These are phyloP conservation scores for Erodium texanum DNA, from an alignment of 441 rosid genomes.

Conservation along the genomic window DNA sequence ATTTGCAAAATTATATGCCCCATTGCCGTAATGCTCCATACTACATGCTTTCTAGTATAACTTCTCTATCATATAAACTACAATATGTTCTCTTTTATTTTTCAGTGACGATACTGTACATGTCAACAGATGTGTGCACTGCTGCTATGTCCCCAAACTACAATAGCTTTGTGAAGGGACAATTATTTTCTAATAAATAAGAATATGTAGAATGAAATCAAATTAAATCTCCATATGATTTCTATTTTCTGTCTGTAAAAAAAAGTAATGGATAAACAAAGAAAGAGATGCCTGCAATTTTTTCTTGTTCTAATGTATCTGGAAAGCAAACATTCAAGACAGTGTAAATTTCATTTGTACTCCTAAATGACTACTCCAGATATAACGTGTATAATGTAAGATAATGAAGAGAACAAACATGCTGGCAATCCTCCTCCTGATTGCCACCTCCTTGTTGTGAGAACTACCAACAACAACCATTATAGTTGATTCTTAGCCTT, in stretches of 20 bases:
- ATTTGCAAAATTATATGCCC: background rate
- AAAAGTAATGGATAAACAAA: background rate
- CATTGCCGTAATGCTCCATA: background rate
- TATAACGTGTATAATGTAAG: background rate
- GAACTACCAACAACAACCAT: conserved; percentile 52
- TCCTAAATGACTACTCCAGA: background rate
- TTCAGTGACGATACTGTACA: background rate
- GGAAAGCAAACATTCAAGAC: background rate
- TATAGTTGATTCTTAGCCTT: conserved; percentile 18
- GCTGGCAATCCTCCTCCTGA: conserved; percentile 57
- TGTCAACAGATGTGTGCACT: background rate
- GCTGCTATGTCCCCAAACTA: background rate
- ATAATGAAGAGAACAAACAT: conserved; percentile 35
- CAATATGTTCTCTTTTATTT: background rate
- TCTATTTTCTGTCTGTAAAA: background rate
- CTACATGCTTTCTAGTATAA: background rate
- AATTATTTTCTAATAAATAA: background rate
- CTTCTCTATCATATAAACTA: background rate
- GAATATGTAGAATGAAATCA: background rate
- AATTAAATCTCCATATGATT: background rate
- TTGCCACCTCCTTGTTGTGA: conserved; percentile 55
- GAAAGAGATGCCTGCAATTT: too few species aligned
- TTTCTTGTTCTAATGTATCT: too few species aligned
- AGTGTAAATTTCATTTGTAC: background rate
- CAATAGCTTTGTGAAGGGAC: background rate